Evolutionary conservation across 495 filamentous ascomycete species (phyloP).

Genomic region (Xylaria longipes): DNA sequence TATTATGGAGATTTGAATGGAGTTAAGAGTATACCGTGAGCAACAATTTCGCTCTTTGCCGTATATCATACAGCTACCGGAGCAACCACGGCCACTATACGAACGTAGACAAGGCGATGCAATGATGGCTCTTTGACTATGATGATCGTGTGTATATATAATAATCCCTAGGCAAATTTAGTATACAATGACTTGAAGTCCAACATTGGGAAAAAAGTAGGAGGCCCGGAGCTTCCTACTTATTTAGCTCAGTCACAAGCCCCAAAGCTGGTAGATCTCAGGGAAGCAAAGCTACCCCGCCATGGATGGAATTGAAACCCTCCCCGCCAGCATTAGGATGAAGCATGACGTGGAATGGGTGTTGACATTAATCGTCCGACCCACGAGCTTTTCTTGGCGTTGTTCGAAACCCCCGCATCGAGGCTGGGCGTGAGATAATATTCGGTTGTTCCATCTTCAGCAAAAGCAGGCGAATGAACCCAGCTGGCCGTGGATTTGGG

Average conservation of each 20-base stretch:
- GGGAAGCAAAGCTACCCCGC: slow-evolving; percentile 13
- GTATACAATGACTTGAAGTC: neutral
- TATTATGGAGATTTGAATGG: neutral
- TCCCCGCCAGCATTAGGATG: neutral
- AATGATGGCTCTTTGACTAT: neutral
- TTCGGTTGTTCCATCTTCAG: neutral
- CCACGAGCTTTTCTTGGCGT: slow-evolving; percentile 8
- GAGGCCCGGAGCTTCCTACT: neutral
- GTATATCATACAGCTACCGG: neutral
- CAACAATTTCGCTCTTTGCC: neutral
- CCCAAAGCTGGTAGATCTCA: slow-evolving; percentile 1
- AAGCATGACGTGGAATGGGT: slow-evolving; percentile 9
- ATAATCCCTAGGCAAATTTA: neutral
- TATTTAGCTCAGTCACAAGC: neutral
- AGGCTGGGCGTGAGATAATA: neutral
- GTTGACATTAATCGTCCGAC: slow-evolving; percentile 5
- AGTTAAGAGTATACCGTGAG: neutral
- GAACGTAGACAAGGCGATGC: neutral
- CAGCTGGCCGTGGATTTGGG: neutral
- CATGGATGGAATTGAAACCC: neutral
- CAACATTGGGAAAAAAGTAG: neutral
- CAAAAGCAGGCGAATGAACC: neutral
- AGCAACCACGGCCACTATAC: neutral
- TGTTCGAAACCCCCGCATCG: neutral
- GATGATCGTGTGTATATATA: neutral